These are phyloP conservation scores for Fusarium clavum DNA, from an alignment of 2,329 filamentous ascomycete species.

Conservation along the genomic window DNA sequence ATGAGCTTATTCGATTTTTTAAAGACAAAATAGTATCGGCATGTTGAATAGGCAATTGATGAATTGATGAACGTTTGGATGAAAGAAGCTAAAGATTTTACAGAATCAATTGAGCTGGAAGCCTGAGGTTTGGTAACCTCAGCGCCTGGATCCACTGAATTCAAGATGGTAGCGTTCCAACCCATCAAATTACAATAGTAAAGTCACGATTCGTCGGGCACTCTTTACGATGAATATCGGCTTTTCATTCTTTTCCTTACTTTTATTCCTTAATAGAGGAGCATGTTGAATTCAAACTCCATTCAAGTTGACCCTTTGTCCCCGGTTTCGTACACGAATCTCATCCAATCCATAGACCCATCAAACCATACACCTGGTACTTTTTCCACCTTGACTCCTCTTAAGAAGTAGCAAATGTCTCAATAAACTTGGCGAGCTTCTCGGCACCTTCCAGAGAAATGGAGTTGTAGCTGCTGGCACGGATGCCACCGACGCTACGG, in stretches of 20 bases:
- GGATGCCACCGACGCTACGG: constrained; percentile 76
- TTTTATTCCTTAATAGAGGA: constrained; percentile 9
- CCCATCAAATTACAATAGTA: not conserved
- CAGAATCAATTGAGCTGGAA: constrained; percentile 3
- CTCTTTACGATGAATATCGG: not conserved
- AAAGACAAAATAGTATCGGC: not conserved
- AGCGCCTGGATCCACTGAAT: constrained; percentile 21
- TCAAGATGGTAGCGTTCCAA: not conserved
- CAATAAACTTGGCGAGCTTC: constrained; percentile 74
- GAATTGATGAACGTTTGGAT: not conserved
- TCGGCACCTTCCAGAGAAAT: constrained; percentile 75
- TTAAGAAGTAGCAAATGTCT: constrained; percentile 58
- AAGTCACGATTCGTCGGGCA: not conserved
- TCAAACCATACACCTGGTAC: not conserved
- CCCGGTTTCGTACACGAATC: not conserved
- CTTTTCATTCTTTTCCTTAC: not conserved
- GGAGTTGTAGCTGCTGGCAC: constrained; percentile 90
- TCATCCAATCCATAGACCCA: constrained; percentile 1
- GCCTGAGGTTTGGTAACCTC: constrained; percentile 2
- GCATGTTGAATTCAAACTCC: constrained; percentile 42
- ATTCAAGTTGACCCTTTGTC: constrained; percentile 17
- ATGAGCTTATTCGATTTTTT: not conserved
- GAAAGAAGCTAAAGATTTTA: constrained; percentile 10
- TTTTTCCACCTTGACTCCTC: too few relatives aligned
- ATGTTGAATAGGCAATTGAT: not conserved